Evolutionary conservation across 192 early-diverging fungal species (phyloP).

Genomic region (Backusella liffmaniae): DNA sequence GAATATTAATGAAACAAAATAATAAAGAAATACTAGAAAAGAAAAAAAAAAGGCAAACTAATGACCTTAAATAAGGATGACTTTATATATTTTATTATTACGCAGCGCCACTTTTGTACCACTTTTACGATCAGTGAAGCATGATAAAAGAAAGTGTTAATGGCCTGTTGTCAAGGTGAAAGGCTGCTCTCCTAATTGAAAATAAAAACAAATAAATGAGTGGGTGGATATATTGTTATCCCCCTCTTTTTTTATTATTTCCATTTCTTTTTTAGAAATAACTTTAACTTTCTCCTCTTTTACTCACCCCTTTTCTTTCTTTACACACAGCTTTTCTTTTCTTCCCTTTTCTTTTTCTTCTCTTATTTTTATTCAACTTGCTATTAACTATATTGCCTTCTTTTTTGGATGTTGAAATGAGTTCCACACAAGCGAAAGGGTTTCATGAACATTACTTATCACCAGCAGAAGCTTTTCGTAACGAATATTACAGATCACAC

Average conservation of each 20-base stretch:
- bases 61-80: background rate
- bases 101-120: background rate
- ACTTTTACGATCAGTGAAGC: background rate
- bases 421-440: background rate
- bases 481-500: constrained; percentile 33
- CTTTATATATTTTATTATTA: background rate
- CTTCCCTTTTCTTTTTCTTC: background rate
- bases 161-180: background rate
- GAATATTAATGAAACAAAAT: background rate
- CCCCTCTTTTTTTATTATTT: background rate
- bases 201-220: background rate
- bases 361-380: background rate
- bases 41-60: background rate
- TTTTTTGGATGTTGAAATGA: background rate
- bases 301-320: background rate
- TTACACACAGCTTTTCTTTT: background rate
- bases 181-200: background rate
- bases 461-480: constrained; percentile 31
- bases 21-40: background rate
- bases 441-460: constrained; percentile 4
- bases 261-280: background rate
- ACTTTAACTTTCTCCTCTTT: background rate
- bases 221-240: background rate
- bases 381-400: background rate
- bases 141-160: background rate